Evolutionary conservation across 495 filamentous ascomycete species (phyloP).

Genomic region (Aspergillus incahuasiensis): DNA sequence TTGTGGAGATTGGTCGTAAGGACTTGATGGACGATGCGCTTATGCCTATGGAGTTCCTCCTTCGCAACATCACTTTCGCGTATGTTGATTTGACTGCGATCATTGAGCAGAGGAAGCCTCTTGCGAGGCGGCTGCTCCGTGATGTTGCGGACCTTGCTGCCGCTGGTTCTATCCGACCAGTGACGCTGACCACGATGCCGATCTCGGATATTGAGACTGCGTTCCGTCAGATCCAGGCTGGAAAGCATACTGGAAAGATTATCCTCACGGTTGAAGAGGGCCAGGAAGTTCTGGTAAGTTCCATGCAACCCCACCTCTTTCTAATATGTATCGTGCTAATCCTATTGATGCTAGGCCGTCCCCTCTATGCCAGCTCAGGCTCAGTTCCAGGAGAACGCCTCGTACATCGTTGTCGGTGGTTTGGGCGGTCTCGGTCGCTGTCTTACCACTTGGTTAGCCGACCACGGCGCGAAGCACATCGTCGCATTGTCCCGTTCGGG

Average conservation of each 20-base stretch:
- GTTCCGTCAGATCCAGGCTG: slow-evolving; percentile 53
- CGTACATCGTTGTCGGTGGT: slow-evolving; percentile 44
- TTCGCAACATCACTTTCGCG: slow-evolving; percentile 19
- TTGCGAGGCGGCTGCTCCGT: slow-evolving; percentile 2
- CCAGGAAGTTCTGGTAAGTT: slow-evolving; percentile 5
- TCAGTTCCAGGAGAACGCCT: slow-evolving; percentile 16
- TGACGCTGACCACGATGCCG: slow-evolving; percentile 25
- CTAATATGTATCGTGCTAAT: neutral
- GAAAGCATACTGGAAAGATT: slow-evolving; percentile 53
- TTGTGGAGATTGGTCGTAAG: slow-evolving; percentile 52
- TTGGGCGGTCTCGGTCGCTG: slow-evolving; percentile 40
- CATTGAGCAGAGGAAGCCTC: slow-evolving; percentile 7
- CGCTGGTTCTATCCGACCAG: slow-evolving; percentile 4
- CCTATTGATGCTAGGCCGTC: neutral
- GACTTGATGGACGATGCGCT: slow-evolving; percentile 22
- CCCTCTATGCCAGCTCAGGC: slow-evolving; percentile 12
- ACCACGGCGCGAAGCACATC: slow-evolving; percentile 51
- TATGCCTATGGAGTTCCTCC: slow-evolving; percentile 24
- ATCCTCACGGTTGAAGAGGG: slow-evolving; percentile 35
- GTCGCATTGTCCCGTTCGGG: slow-evolving; percentile 41
- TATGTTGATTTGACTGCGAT: slow-evolving; percentile 18
- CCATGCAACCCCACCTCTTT: neutral
- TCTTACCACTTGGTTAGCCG: slow-evolving; percentile 54
- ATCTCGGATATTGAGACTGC: slow-evolving; percentile 44
- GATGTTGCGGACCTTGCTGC: slow-evolving; percentile 13